Evolutionary conservation across 129 eudicot genomes (phyloP).

Genomic region (Apium graveolens): DNA sequence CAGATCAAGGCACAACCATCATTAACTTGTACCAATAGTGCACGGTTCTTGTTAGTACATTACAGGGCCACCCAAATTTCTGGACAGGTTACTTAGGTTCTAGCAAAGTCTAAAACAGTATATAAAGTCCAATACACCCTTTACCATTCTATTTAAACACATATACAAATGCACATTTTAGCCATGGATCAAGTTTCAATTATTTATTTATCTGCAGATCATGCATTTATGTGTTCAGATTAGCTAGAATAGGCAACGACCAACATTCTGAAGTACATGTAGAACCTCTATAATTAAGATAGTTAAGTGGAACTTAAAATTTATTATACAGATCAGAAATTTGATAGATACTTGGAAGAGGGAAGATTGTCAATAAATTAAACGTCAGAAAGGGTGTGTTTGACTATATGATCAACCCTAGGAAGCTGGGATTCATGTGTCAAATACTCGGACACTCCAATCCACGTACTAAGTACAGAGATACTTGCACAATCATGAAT

Average conservation of each 20-base stretch:
- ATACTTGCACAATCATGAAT: too few species aligned
- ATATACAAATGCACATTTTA: background rate
- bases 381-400: background rate
- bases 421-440: too few species aligned
- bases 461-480: too few species aligned
- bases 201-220: background rate
- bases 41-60: background rate
- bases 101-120: background rate
- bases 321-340: too few species aligned
- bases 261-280: too few species aligned
- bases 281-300: background rate
- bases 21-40: background rate
- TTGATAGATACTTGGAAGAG: background rate
- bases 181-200: background rate
- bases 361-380: background rate
- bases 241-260: background rate
- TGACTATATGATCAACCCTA: background rate
- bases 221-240: background rate
- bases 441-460: too few species aligned
- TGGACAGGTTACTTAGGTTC: background rate
- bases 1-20: background rate
- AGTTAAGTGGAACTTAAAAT: background rate
- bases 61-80: background rate
- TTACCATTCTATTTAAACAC: background rate
- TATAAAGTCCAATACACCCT: background rate